These are phyloP conservation scores for Gnomoniopsis sp. DNA, from an alignment of 2,329 filamentous ascomycete genomes.

Conservation along the genomic window DNA sequence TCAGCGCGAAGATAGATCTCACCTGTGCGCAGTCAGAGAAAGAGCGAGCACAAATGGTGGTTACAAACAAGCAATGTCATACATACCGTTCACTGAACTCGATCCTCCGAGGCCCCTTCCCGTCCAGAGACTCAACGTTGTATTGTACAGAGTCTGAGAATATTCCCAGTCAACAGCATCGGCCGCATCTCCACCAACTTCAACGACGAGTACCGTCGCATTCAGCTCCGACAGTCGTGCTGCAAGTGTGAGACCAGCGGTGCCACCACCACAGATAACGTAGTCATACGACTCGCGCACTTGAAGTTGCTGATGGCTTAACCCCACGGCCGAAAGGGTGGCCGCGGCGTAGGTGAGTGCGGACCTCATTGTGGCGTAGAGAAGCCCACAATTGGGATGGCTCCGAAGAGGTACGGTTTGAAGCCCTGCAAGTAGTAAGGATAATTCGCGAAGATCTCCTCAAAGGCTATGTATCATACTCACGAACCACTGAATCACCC, in stretches of 20 bases:
- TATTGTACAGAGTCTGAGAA: neutral
- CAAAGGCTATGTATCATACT: too few relatives aligned
- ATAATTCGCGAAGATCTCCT: neutral
- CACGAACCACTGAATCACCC: too few relatives aligned
- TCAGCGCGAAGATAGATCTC: neutral
- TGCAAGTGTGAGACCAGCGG: constrained; percentile 7
- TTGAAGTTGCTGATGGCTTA: neutral
- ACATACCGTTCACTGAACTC: neutral
- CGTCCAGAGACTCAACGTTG: neutral
- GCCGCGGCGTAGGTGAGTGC: neutral
- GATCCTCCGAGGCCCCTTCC: neutral
- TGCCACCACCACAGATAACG: constrained; percentile 9
- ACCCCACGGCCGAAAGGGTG: neutral
- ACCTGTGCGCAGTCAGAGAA: neutral
- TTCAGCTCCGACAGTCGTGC: neutral
- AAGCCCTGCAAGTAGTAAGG: neutral
- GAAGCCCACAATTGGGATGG: neutral
- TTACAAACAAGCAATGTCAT: neutral
- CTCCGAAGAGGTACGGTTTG: neutral
- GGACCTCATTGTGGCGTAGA: neutral
- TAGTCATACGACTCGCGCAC: constrained; percentile 5
- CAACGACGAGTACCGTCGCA: neutral
- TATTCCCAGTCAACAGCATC: neutral
- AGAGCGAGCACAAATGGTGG: neutral
- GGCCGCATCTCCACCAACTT: neutral